Percentiles rank a stretch among this genome's conserved stretches.
phyloP scores from a whole-genome alignment of 768 basidiomycete species.

The Tylopilus sp. region DNA sequence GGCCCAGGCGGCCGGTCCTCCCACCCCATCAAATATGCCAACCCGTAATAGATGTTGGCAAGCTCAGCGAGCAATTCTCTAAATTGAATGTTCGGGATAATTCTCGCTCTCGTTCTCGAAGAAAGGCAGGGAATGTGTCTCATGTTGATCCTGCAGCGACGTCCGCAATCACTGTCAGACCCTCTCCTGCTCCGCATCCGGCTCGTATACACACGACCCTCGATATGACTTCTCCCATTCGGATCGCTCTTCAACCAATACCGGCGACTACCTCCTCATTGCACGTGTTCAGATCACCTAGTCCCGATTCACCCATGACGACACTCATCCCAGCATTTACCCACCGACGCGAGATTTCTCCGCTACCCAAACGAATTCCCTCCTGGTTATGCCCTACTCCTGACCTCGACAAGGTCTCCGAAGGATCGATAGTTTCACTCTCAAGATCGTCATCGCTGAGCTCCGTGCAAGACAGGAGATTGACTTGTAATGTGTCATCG shows the following conservation, averaged over 20 bases:
- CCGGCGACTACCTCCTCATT: constrained; percentile 7
- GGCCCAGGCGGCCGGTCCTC: constrained; percentile 3
- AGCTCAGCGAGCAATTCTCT: not conserved
- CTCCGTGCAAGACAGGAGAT: not conserved
- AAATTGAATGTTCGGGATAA: not conserved
- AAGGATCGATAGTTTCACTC: not conserved
- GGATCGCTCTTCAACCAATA: not conserved
- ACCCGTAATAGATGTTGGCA: not conserved
- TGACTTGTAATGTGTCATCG: not conserved
- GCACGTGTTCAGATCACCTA: constrained; percentile 18
- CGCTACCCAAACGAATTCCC: constrained; percentile 28
- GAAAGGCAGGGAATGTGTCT: not conserved
- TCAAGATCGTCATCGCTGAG: not conserved
- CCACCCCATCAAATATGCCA: not conserved
- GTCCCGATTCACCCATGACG: constrained; percentile 10
- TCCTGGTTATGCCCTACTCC: not conserved
- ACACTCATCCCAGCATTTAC: constrained; percentile 9
- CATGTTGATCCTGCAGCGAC: constrained; percentile 3
- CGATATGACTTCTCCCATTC: not conserved
- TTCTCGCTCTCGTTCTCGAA: not conserved
- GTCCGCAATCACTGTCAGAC: constrained; percentile 10
- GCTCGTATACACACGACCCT: constrained; percentile 5
- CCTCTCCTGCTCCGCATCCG: constrained; percentile 16
- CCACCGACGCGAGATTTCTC: constrained; percentile 17
- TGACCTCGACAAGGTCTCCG: not conserved